Base-by-base conservation (phyloP, 768 basidiomycete genomes). In the Boletus rufocinnamomeus region DNA sequence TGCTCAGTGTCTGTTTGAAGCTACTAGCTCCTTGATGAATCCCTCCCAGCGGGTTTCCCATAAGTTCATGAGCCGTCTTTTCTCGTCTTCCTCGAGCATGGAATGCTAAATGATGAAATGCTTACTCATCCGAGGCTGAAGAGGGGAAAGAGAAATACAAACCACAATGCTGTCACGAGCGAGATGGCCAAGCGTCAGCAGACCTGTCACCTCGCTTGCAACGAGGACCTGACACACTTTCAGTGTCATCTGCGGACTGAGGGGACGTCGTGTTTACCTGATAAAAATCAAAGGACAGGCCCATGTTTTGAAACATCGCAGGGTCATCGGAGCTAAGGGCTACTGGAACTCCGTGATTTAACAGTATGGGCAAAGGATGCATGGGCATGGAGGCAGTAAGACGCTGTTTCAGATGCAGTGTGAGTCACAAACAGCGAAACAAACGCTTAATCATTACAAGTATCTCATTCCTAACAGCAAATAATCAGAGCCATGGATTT, bases 351-450 rank as follows among this genome's bases (percentile, higher is more conserved):
- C 89, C 88, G 59, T 89, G 78, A 69, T 88, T 91, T 50, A 92
- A 68, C 38, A 90, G 66, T n/a, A 82, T 76, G 1, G 88, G 87
- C 28, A 92, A 76, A 1, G 88, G 89, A 68, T 92, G 89, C 81
- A 84, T 86, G 3, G 86, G 86, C 84, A 91, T 91, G 6, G 89
- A 89, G 10, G 88, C 84, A 3, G 89, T 87, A 52, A 90, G 75
- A 11, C 89, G 84, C 87, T 89, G 63, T 52, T 27, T 25, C 35
- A 35, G 41, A 16, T 54, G 21, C 25, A 25, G 47, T 6, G 2
- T 40, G n/a, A 55, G 43, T 43, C 25, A 43, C 11, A 28, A 45
- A 21, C 9, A 34, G 47, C 27, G 11, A 45, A 59, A 50, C 45
- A 1, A 37, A 43, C 6, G 52, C 61, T 21, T 16, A 23, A 52